Conservation (phyloP, 1,139 yeast species). For the Blastobotrys buckinghamii region DNA sequence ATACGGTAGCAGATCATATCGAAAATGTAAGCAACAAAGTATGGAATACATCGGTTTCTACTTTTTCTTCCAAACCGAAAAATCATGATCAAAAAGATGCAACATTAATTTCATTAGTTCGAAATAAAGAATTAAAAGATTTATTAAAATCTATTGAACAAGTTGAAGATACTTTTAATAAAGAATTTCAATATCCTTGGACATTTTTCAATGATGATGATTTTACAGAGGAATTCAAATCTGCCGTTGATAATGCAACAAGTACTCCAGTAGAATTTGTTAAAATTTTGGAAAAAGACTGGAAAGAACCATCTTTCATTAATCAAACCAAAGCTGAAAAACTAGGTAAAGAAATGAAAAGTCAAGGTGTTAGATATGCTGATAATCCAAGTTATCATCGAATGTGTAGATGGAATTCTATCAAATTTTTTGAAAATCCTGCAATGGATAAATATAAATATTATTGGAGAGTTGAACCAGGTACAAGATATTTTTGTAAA, state of each 20-base stretch:
- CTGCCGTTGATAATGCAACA: constrained; percentile 37
- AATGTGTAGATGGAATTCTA: constrained; percentile 74
- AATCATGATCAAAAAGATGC: constrained; percentile 45
- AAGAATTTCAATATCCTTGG: constrained; percentile 70
- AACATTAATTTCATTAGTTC: constrained; percentile 63
- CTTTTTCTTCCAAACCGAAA: no score
- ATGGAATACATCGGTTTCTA: neutral
- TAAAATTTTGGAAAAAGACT: constrained; percentile 42
- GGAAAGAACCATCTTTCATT: constrained; percentile 61
- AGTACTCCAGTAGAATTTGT: constrained; percentile 56
- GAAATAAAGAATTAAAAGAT: constrained; percentile 52
- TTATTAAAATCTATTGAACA: constrained; percentile 49
- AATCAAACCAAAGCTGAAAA: constrained; percentile 40
- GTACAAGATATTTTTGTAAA: constrained; percentile 58
- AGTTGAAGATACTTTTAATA: constrained; percentile 61
- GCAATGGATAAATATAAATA: constrained; percentile 50
- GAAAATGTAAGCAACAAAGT: constrained; percentile 2
- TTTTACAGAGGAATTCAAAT: constrained; percentile 53
- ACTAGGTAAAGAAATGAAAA: constrained; percentile 38
- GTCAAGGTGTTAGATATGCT: constrained; percentile 56
- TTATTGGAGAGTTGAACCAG: constrained; percentile 83
- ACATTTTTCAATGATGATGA: constrained; percentile 70
- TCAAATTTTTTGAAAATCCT: constrained; percentile 57
- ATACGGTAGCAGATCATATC: constrained; percentile 5
- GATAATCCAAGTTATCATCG: constrained; percentile 60